Base-by-base conservation (phyloP, 192 early-diverging fungal species). In the Mortierella alpina region DNA sequence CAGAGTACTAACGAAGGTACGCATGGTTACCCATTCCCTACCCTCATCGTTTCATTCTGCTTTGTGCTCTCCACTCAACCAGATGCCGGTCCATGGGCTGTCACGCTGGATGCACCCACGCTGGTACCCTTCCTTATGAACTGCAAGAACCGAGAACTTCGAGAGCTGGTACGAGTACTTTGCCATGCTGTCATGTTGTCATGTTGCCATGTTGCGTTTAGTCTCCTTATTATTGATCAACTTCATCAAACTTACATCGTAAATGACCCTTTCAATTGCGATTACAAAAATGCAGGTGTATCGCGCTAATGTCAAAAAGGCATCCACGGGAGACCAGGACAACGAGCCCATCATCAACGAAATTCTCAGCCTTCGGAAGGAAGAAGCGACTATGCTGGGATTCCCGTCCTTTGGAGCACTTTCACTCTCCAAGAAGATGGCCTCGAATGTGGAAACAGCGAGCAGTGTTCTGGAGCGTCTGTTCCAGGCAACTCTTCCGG, bases 371-470 rank as follows among this genome's bases (percentile, higher is more conserved):
- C 73, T 90, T 7, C 84, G 85, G 13, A 77, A 88, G 44, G 89
- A 90, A 65, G 83, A 86, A 23, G 86, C 89, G 2, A 56, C 59
- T 0, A 57, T 89, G 17, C 78, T 90, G 11, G 89, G 85, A 1
- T 90, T 84, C 50, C 40, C 74, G 12, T 81, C 71, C 3, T 84
- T 82, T 57, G 88, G 88, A 23, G 85, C 86, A 7, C 51, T 90
- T 22, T 90, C 89, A 1, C 77, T 90, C 2, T 82, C 85, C 12
- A 83, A 79, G 51, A 90, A 90, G 59, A 90, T 90, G 89, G 89
- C 89, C 5, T 75, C 79, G 5, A 82, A 47, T 12, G 52, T 87
- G 2, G 66, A 72, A 2, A 68, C 86, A 0, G 89, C 86, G 0
- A 73, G 84, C n/a, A 56, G 75, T 1, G 61, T 90, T 1, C 60